Percentiles rank a stretch among this genome's conserved stretches.
Conservation (phyloP, 106 monocot genomes). For the Gastrodia elata region DNA sequence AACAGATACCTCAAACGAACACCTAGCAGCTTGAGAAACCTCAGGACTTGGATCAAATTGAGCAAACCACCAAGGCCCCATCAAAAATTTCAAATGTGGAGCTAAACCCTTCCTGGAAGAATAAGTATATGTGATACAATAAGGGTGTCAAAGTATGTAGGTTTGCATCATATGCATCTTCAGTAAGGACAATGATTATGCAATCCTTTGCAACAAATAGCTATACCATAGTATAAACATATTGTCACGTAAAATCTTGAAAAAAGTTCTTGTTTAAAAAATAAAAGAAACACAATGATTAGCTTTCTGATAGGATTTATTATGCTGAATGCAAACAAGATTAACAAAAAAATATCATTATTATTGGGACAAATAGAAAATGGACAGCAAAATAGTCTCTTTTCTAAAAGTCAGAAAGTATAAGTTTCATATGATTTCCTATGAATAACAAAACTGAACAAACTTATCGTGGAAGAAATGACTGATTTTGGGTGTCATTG, state of each 20-base stretch:
- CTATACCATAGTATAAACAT: not conserved
- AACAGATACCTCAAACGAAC: slow-evolving; percentile 72
- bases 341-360: not conserved
- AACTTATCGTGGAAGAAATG: not conserved
- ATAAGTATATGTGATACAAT: not conserved
- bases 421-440: not conserved
- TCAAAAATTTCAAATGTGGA: slow-evolving; percentile 90
- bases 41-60: slow-evolving; percentile 86
- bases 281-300: not conserved
- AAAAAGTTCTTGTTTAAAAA: not conserved
- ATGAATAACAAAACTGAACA: not conserved
- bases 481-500: too few relatives aligned
- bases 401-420: not conserved
- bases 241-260: not conserved
- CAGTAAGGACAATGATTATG: not conserved
- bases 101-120: slow-evolving; percentile 78
- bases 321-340: not conserved
- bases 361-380: not conserved
- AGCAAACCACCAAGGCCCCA: slow-evolving; percentile 99
- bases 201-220: not conserved
- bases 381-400: not conserved
- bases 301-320: not conserved
- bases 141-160: not conserved
- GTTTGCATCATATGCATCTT: not conserved
- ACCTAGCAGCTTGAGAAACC: slow-evolving; percentile 81